These are phyloP conservation scores for Aspergillus sp. DNA, from an alignment of 2,329 filamentous ascomycete species.

Conservation along the genomic window DNA sequence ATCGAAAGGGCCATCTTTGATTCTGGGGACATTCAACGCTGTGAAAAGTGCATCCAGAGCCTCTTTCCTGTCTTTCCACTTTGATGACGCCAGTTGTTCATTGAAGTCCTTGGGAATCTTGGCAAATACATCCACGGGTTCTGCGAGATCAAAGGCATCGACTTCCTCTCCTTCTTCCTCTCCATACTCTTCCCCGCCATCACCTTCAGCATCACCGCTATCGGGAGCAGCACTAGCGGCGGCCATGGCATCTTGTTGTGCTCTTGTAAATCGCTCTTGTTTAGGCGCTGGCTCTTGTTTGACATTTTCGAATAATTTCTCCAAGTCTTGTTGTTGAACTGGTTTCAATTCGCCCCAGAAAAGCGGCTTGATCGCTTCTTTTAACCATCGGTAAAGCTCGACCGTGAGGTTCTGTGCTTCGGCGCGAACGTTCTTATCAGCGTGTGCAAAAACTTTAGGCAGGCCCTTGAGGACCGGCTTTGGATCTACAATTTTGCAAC, in stretches of 20 bases:
- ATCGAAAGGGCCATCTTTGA: slow-evolving; percentile 85
- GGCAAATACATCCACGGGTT: slow-evolving; percentile 78
- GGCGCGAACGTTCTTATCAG: slow-evolving; percentile 95
- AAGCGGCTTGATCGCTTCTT: slow-evolving; percentile 96
- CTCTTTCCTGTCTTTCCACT: slow-evolving; percentile 98
- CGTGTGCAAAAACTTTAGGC: slow-evolving; percentile 89
- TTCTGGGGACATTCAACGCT: slow-evolving; percentile 75
- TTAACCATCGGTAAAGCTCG: slow-evolving; percentile 93
- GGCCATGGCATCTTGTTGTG: slow-evolving; percentile 80
- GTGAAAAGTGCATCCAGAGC: slow-evolving; percentile 76
- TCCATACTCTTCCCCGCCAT: slow-evolving; percentile 55
- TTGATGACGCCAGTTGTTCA: slow-evolving; percentile 80
- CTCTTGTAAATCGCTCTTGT: slow-evolving; percentile 81
- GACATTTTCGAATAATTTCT: slow-evolving; percentile 88
- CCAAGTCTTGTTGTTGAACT: slow-evolving; percentile 89
- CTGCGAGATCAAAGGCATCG: slow-evolving; percentile 75
- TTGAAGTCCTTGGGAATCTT: slow-evolving; percentile 78
- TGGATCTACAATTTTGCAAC: slow-evolving; percentile 88
- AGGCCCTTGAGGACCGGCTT: slow-evolving; percentile 84
- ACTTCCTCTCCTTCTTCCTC: slow-evolving; percentile 63
- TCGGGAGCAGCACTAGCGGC: slow-evolving; percentile 59
- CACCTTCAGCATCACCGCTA: slow-evolving; percentile 51
- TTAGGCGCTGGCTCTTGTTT: slow-evolving; percentile 84
- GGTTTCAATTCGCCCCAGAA: slow-evolving; percentile 96
- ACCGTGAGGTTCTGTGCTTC: slow-evolving; percentile 88